Evolutionary conservation across 306 rosid genomes (phyloP).

Genomic region (Ammopiptanthus mongolicus): DNA sequence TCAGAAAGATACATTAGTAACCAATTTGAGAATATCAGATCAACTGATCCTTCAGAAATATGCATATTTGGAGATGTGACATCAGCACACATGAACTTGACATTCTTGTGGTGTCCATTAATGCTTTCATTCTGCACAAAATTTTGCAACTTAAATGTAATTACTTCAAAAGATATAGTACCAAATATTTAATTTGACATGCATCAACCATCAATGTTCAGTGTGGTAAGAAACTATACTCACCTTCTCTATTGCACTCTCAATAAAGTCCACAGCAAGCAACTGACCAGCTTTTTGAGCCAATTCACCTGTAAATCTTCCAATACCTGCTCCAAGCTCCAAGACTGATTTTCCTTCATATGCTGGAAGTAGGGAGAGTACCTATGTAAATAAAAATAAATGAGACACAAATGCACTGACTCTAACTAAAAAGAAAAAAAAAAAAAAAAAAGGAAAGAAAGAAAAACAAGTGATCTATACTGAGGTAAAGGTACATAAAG

Average conservation of each 20-base stretch:
- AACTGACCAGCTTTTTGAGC: conserved; percentile 75
- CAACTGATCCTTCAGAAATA: conserved; percentile 63
- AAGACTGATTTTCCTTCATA: conserved; percentile 77
- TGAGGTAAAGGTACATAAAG: background rate
- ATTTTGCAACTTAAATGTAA: background rate
- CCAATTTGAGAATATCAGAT: conserved; percentile 94
- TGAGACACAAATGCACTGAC: background rate
- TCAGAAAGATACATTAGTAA: conserved; percentile 94
- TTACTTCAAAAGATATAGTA: background rate
- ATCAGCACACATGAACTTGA: conserved; percentile 85
- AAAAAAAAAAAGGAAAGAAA: too few species aligned
- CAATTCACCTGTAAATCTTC: conserved; percentile 82
- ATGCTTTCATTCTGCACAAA: conserved; percentile 64
- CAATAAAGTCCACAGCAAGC: conserved; percentile 55
- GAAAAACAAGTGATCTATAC: background rate
- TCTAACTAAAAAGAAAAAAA: background rate
- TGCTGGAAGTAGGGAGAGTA: conserved; percentile 62
- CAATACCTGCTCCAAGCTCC: conserved; percentile 97
- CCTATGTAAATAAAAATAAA: conserved; percentile 34
- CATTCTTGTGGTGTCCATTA: conserved; percentile 80
- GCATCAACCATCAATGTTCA: background rate
- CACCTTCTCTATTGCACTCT: conserved; percentile 38
- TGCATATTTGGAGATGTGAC: conserved; percentile 73
- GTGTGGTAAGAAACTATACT: background rate
- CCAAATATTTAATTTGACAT: background rate